A percentile compares a stretch with the other conserved stretches of the same genome.
Conservation (phyloP, 2,329 filamentous ascomycete species). For the Aaosphaeria arxii region DNA sequence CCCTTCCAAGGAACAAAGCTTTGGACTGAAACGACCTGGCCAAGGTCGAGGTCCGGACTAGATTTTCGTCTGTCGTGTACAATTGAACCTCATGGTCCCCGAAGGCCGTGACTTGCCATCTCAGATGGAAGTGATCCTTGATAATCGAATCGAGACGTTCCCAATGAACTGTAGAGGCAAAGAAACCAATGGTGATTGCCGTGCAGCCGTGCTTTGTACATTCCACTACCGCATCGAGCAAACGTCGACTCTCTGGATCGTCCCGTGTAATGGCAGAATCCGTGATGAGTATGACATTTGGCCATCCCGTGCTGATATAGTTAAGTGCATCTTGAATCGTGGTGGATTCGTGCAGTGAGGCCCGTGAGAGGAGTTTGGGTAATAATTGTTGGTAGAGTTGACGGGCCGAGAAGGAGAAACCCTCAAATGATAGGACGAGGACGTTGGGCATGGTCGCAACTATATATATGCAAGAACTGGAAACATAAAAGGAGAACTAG, state of each 20-base stretch:
- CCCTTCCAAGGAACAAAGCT: constrained; percentile 13
- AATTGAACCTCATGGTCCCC: constrained; percentile 7
- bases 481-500: background rate
- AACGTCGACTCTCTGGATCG: constrained; percentile 7
- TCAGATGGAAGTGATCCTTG: constrained; percentile 14
- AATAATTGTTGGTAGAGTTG: constrained; percentile 20
- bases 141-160: constrained; percentile 13
- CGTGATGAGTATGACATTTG: constrained; percentile 20
- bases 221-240: constrained; percentile 12
- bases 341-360: constrained; percentile 19
- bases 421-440: constrained; percentile 20
- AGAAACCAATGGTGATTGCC: constrained; percentile 20
- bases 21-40: constrained; percentile 8
- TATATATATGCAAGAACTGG: background rate
- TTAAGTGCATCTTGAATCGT: constrained; percentile 18
- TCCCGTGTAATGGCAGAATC: constrained; percentile 13
- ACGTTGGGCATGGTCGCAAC: constrained; percentile 17
- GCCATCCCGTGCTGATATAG: constrained; percentile 19
- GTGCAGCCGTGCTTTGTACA: constrained; percentile 19
- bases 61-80: constrained; percentile 6
- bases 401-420: constrained; percentile 20
- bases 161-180: constrained; percentile 9
- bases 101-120: constrained; percentile 11
- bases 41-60: constrained; percentile 14
- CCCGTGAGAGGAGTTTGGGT: constrained; percentile 18